Evolutionary conservation across 306 rosid species (phyloP).

Genomic region (Lablab purpureus): DNA sequence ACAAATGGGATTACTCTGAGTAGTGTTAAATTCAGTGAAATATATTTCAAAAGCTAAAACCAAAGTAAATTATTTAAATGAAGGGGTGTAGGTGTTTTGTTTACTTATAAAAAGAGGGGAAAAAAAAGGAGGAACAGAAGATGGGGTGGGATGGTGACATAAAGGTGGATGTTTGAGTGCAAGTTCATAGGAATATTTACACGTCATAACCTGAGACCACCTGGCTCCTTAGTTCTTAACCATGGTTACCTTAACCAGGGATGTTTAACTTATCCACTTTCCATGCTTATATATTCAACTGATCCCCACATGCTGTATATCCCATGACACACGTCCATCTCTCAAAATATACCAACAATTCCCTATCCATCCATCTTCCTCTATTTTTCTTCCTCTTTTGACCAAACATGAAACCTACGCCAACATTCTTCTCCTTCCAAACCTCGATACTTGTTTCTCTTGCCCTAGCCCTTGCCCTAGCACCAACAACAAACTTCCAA

Average conservation of each 20-base stretch:
- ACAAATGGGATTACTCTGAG: too few species aligned
- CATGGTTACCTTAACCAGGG: conserved; percentile 52
- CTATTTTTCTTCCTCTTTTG: neutral
- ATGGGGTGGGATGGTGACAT: conserved; percentile 30
- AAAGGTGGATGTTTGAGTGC: conserved; percentile 27
- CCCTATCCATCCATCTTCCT: neutral
- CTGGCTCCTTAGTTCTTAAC: conserved; percentile 30
- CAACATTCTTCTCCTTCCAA: conserved; percentile 34
- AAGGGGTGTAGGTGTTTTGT: neutral
- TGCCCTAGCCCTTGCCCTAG: neutral
- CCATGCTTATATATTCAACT: conserved; percentile 47
- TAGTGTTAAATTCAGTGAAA: too few species aligned
- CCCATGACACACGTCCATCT: conserved; percentile 54
- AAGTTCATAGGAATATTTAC: conserved; percentile 26
- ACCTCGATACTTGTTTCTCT: conserved; percentile 21
- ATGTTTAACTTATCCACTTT: conserved; percentile 37
- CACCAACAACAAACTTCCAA: conserved; percentile 22
- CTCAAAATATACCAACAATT: conserved; percentile 32
- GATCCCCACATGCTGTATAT: conserved; percentile 43
- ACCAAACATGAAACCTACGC: conserved; percentile 53
- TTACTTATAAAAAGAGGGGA: neutral
- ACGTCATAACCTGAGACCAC: conserved; percentile 7
- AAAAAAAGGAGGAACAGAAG: neutral
- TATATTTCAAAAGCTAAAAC: too few species aligned
- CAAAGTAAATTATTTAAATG: neutral